Conservation (phyloP, 176 grass and related monocot species). For the Chrysopogon serrulatus region DNA sequence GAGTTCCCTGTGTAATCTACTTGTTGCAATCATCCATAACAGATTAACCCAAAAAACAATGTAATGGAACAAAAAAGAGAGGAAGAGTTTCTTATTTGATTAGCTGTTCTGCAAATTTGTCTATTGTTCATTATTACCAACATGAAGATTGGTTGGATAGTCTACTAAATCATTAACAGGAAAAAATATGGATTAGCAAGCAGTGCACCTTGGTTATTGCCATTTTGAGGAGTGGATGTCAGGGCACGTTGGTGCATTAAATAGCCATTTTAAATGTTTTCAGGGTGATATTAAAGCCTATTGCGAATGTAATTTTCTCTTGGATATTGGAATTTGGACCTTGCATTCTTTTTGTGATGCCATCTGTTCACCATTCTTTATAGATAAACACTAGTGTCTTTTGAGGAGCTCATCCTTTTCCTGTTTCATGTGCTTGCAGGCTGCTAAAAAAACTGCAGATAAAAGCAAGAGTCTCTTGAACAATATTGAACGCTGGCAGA, state of each 20-base stretch:
- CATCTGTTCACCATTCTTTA: conserved; percentile 8
- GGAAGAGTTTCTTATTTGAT: neutral
- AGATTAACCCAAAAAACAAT: neutral
- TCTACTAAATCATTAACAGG: neutral
- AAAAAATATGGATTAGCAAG: neutral
- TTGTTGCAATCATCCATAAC: neutral
- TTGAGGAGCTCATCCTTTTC: conserved; percentile 5
- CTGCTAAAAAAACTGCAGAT: conserved; percentile 87
- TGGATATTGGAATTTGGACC: neutral
- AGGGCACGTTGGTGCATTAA: neutral
- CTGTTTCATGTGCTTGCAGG: conserved; percentile 38
- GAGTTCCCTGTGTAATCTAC: neutral
- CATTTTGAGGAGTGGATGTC: neutral
- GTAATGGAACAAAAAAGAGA: neutral
- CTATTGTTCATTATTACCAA: neutral
- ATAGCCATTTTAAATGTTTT: neutral
- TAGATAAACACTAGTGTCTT: neutral
- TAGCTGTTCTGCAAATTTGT: neutral
- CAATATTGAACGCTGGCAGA: conserved; percentile 98
- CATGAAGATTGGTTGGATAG: neutral
- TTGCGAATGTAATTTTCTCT: neutral
- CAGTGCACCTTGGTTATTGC: neutral
- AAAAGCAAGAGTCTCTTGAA: conserved; percentile 74
- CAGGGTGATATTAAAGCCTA: neutral
- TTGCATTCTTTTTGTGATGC: neutral